Conservation (phyloP, 2,329 filamentous ascomycete species). For the Diplocarpon rosae region DNA sequence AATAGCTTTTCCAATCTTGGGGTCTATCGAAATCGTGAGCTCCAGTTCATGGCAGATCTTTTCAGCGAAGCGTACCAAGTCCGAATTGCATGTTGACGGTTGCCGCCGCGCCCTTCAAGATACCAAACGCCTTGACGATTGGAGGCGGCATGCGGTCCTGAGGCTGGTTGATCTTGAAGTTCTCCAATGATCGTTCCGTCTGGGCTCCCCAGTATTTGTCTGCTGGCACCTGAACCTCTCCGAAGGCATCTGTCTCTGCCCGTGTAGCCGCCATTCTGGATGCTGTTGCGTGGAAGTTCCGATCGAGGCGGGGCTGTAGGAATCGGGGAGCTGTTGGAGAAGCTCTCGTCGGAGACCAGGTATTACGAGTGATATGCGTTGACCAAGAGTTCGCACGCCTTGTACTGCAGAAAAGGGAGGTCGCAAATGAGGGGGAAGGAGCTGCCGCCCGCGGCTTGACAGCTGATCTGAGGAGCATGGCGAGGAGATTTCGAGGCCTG, state of each 20-base stretch:
- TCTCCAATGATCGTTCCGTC: conserved; percentile 89
- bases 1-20: conserved; percentile 83
- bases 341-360: conserved; percentile 3
- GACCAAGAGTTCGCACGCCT: conserved; percentile 7
- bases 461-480: conserved; percentile 24
- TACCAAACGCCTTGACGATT: conserved; percentile 86
- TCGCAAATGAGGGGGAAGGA: conserved; percentile 10
- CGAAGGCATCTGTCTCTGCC: conserved; percentile 94
- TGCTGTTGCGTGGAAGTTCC: conserved; percentile 25
- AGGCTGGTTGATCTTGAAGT: conserved; percentile 99
- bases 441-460: conserved; percentile 17
- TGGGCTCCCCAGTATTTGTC: conserved; percentile 99
- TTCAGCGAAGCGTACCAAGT: conserved; percentile 47
- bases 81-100: conserved; percentile 93
- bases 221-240: conserved; percentile 80
- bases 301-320: conserved; percentile 15
- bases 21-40: conserved; percentile 44
- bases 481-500: conserved; percentile 2
- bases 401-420: conserved; percentile 7
- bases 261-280: conserved; percentile 43
- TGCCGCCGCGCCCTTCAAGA: conserved; percentile 92
- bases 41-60: conserved; percentile 6
- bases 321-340: conserved; percentile 9
- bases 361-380: conserved; percentile 6
- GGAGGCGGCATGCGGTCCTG: conserved; percentile 96